phyloP scores from a whole-genome alignment of 2,329 filamentous ascomycete species.

The Talaromyces albobiverticillius region DNA sequence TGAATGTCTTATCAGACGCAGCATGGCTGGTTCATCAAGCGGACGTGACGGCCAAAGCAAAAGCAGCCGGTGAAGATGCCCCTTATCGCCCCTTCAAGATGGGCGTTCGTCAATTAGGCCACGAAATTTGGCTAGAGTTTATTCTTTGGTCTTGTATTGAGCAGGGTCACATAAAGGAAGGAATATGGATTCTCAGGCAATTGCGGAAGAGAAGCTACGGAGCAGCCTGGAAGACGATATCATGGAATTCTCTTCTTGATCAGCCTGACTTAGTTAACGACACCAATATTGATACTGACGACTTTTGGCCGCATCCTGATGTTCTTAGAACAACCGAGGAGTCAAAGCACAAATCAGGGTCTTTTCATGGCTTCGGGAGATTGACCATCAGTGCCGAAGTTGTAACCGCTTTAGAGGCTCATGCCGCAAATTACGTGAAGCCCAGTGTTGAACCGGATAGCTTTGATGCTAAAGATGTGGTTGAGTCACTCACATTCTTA shows the following conservation, averaged over 20 bases:
- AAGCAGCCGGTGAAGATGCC: slow-evolving; percentile 34
- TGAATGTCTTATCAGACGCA: slow-evolving; percentile 47
- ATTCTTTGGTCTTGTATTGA: slow-evolving; percentile 52
- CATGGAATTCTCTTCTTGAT: slow-evolving; percentile 35
- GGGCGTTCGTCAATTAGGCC: slow-evolving; percentile 42
- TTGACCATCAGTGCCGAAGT: slow-evolving; percentile 59
- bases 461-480: slow-evolving; percentile 26
- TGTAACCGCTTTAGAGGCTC: slow-evolving; percentile 45
- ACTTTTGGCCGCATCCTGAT: slow-evolving; percentile 34
- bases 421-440: slow-evolving; percentile 9
- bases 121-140: slow-evolving; percentile 50
- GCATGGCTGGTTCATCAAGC: slow-evolving; percentile 43
- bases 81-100: slow-evolving; percentile 40
- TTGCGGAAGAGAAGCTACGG: slow-evolving; percentile 27
- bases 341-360: slow-evolving; percentile 16
- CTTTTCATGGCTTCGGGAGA: slow-evolving; percentile 39
- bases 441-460: slow-evolving; percentile 41
- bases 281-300: slow-evolving; percentile 34
- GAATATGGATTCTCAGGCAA: slow-evolving; percentile 36
- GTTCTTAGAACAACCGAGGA: slow-evolving; percentile 11
- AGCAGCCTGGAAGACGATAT: slow-evolving; percentile 39
- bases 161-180: slow-evolving; percentile 41
- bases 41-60: slow-evolving; percentile 34
- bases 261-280: slow-evolving; percentile 26
- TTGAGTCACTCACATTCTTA: slow-evolving; percentile 13